These are phyloP conservation scores for Cordyceps tenuipes DNA, from an alignment of 2,329 filamentous ascomycete species.

Conservation along the genomic window DNA sequence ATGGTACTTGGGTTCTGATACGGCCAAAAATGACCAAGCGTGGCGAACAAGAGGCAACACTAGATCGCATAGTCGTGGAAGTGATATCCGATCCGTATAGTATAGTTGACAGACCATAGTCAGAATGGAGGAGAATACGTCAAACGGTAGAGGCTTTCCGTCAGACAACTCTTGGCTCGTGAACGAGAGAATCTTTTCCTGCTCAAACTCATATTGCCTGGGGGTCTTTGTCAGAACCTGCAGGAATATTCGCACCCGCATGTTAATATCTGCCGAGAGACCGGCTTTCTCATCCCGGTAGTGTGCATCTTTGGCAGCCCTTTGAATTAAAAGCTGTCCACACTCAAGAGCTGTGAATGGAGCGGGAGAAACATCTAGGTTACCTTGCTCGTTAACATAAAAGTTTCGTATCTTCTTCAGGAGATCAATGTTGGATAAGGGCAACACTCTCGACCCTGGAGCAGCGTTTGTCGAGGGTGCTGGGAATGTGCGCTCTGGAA, in stretches of 20 bases:
- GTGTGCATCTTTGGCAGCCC: constrained; percentile 45
- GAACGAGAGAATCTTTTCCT: constrained; percentile 39
- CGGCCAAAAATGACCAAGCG: constrained; percentile 74
- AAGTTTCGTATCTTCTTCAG: constrained; percentile 55
- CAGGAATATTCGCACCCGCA: constrained; percentile 52
- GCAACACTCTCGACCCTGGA: constrained; percentile 1
- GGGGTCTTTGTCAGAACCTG: constrained; percentile 47
- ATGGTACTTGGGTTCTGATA: constrained; percentile 82
- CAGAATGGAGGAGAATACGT: constrained; percentile 49
- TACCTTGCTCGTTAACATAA: constrained; percentile 63
- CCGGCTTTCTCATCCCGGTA: constrained; percentile 35
- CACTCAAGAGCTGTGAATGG: constrained; percentile 50
- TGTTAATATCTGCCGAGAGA: constrained; percentile 40
- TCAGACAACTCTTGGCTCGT: constrained; percentile 40
- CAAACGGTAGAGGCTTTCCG: constrained; percentile 36
- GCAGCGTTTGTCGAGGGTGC: constrained; percentile 16
- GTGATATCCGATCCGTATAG: constrained; percentile 41
- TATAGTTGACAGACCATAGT: constrained; percentile 51
- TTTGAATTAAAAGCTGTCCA: constrained; percentile 56
- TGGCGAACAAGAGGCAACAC: constrained; percentile 60
- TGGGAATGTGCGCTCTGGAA: constrained; percentile 57
- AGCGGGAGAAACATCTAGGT: constrained; percentile 50
- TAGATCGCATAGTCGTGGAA: constrained; percentile 49
- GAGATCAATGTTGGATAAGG: constrained; percentile 36
- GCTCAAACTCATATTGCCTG: constrained; percentile 34